Base-by-base conservation (phyloP, 768 basidiomycete genomes). In the Trametes cubensis region DNA sequence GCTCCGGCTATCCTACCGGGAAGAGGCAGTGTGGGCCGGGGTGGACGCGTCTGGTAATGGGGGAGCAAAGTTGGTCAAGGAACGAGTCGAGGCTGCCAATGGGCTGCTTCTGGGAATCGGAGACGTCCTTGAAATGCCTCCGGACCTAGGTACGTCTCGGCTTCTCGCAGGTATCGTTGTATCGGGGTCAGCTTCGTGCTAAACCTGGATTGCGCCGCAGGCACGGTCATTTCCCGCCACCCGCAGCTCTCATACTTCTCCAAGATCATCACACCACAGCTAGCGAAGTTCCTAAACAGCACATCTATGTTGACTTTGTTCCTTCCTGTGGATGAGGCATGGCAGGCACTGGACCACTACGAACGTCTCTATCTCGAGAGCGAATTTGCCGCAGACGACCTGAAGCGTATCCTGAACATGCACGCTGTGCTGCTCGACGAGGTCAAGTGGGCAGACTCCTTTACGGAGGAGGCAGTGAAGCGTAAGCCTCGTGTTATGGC, bases 301-400 rank as follows among this genome's bases (percentile, higher is more conserved):
- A 86, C 88, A 0, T 76, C 90, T 5, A 85, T 88, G 69, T 75
- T 96, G 47, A 97, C 97, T 0, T 67, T 98, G 28, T 99, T 99
- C 73, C 83, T 96, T 7, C 96, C 97, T 0, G 80, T 89, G 25
- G 83, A 97, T 72, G 75, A 83, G 39, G 97, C 96, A 14, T 98
- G 94, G 88, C 75, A 86, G n/a, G 75, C 74, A 11, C 78, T 99
- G 39, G 83, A 92, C 63, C 80, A 79, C 10, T 83, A 92, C 53
- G 95, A 98, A 72, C 84, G 88, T 47, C 73, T 90, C 4, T 99
- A 97, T 73, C 80, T 99, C 14, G 92, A 95, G 75, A 94, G 92
- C 67, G 85, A 86, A 62, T 96, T 89, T 67, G 92, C 95, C 0
- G 78, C 83, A 15, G 86, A 90, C 66, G 97, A 97, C 69, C 79